Evolutionary conservation across 768 basidiomycete genomes (phyloP).

Genomic region (Naganishia vaughanmartiniae): DNA sequence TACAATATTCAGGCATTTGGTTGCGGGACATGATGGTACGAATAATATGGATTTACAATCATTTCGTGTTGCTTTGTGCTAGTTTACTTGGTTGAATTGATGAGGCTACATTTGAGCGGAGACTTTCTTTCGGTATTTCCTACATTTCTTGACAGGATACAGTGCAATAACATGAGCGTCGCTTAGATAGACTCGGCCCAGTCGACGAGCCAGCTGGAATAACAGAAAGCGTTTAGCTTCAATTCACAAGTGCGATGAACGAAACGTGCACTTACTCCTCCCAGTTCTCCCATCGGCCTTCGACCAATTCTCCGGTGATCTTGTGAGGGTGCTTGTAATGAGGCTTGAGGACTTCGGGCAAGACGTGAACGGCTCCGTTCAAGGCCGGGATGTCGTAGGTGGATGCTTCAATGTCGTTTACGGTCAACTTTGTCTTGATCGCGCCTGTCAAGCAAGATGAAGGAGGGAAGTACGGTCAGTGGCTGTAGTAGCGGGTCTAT

Average conservation of each 20-base stretch:
- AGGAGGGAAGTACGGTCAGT: neutral
- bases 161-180: neutral
- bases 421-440: constrained; percentile 47
- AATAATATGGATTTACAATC: neutral
- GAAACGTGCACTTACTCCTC: constrained; percentile 37
- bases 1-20: too few relatives aligned
- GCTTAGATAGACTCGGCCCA: constrained; percentile 26
- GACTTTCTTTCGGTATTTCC: neutral
- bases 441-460: constrained; percentile 35
- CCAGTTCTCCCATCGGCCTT: constrained; percentile 48
- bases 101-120: neutral
- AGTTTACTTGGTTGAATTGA: neutral
- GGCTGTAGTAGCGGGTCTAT: neutral
- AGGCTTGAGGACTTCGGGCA: constrained; percentile 46
- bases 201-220: constrained; percentile 30
- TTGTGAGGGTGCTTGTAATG: constrained; percentile 50
- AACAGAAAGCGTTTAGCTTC: neutral
- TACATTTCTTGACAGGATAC: constrained; percentile 6
- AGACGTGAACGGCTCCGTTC: constrained; percentile 62
- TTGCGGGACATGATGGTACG: too few relatives aligned
- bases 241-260: too few relatives aligned
- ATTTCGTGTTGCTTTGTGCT: neutral
- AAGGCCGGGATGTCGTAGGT: constrained; percentile 58
- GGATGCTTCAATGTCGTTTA: constrained; percentile 50
- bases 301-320: constrained; percentile 36